These are phyloP conservation scores for Cubamyces lactineus DNA, from an alignment of 768 basidiomycete species.

Conservation along the genomic window DNA sequence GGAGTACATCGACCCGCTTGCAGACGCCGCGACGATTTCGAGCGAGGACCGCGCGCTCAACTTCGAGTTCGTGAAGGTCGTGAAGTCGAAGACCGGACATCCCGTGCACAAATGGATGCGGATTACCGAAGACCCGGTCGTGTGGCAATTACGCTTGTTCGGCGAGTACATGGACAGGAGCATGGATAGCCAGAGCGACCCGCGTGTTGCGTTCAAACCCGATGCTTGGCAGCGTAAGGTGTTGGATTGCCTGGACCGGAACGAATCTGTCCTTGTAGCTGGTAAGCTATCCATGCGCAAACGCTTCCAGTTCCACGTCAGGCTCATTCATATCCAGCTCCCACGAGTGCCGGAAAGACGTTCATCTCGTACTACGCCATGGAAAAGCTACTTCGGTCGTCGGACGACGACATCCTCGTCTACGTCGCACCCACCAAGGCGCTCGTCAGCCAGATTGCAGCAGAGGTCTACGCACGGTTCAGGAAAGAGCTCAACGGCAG, in stretches of 20 bases:
- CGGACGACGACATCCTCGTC: slow-evolving; percentile 68
- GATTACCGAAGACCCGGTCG: slow-evolving; percentile 56
- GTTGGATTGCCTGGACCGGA: slow-evolving; percentile 61
- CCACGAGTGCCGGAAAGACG: slow-evolving; percentile 75
- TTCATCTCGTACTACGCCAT: slow-evolving; percentile 81
- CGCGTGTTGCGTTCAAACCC: slow-evolving; percentile 62
- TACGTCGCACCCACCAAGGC: slow-evolving; percentile 81
- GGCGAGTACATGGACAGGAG: slow-evolving; percentile 75
- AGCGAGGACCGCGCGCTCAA: slow-evolving; percentile 37
- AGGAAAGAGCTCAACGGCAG: slow-evolving; percentile 52
- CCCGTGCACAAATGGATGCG: slow-evolving; percentile 54
- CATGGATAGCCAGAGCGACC: slow-evolving; percentile 64
- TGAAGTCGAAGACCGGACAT: slow-evolving; percentile 46
- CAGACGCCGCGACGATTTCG: slow-evolving; percentile 24
- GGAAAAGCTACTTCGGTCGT: slow-evolving; percentile 64
- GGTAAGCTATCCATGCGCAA: slow-evolving; percentile 43
- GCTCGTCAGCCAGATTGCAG: slow-evolving; percentile 69
- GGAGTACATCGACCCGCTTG: slow-evolving; percentile 35
- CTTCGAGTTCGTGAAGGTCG: slow-evolving; percentile 61
- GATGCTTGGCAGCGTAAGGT: slow-evolving; percentile 75
- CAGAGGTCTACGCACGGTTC: slow-evolving; percentile 75
- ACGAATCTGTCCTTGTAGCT: slow-evolving; percentile 65
- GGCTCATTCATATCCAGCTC: slow-evolving; percentile 43
- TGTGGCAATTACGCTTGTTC: slow-evolving; percentile 71
- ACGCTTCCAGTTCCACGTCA: neutral